A percentile compares a stretch with the other conserved stretches of the same genome.
Conservation (phyloP, 257 asterid species). For the Oldenlandia corymbosa region DNA sequence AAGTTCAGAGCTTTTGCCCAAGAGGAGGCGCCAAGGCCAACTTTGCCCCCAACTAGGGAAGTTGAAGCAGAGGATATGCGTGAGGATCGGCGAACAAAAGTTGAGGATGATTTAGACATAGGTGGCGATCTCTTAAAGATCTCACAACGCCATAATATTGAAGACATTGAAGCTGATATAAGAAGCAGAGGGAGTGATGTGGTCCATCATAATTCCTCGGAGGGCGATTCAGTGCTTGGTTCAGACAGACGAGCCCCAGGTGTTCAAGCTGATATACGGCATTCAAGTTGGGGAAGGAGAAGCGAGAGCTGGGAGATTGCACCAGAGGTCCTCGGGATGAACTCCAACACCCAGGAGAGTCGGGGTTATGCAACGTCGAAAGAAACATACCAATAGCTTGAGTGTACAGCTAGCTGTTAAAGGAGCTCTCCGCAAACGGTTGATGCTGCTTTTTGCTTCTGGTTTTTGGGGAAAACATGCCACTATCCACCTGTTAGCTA, state of each 20-base stretch:
- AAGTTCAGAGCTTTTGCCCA: constrained; percentile 69
- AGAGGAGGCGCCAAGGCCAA: constrained; percentile 65
- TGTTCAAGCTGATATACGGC: constrained; percentile 44
- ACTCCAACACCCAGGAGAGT: constrained; percentile 19
- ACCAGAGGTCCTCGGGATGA: constrained; percentile 34
- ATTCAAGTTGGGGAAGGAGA: constrained; percentile 63
- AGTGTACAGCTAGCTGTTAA: constrained; percentile 24
- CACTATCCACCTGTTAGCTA: constrained; percentile 5
- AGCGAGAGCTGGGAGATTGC: constrained; percentile 59
- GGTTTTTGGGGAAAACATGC: constrained; percentile 21
- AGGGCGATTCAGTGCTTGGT: constrained; percentile 60
- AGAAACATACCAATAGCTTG: constrained; percentile 43
- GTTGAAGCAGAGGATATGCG: constrained; percentile 42
- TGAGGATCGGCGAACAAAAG: constrained; percentile 68
- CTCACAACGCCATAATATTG: constrained; percentile 90
- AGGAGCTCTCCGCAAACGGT: constrained; percentile 13
- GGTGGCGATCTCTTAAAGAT: constrained; percentile 92
- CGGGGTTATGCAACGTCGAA: constrained; percentile 30
- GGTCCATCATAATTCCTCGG: constrained; percentile 62
- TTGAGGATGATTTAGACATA: constrained; percentile 79
- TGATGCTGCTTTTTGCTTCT: constrained; percentile 21
- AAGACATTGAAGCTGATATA: constrained; percentile 84
- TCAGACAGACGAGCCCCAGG: constrained; percentile 57
- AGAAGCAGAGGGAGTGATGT: constrained; percentile 87
- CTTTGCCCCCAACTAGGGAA: constrained; percentile 50